phyloP scores from a whole-genome alignment of 352 stramenopile genomes.

The Phytophthora cryptogea region DNA sequence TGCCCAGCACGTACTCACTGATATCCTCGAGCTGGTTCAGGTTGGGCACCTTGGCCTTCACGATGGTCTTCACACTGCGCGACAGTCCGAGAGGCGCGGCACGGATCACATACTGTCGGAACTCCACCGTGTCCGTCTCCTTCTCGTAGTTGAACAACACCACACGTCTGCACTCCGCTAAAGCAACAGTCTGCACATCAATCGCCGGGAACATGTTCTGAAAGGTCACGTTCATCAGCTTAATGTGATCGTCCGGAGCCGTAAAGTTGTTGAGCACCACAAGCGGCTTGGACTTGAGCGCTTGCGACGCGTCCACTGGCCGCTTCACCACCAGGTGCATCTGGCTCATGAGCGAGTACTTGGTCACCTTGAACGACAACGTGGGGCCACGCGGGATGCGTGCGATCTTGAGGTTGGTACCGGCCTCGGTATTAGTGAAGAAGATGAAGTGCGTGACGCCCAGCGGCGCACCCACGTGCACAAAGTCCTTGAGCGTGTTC shows the following conservation, averaged over 20 bases:
- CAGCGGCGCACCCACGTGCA: constrained; percentile 88
- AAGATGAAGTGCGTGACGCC: constrained; percentile 97
- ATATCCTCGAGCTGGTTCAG: constrained; percentile 96
- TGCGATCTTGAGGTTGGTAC: constrained; percentile 95
- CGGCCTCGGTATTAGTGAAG: constrained; percentile 94
- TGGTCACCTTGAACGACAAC: constrained; percentile 91
- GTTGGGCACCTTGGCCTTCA: constrained; percentile 94
- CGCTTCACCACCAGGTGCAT: constrained; percentile 92
- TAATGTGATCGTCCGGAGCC: constrained; percentile 83
- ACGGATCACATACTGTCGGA: constrained; percentile 98
- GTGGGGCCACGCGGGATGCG: constrained; percentile 94
- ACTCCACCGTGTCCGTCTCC: constrained; percentile 92
- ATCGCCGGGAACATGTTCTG: constrained; percentile 99
- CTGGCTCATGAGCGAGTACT: constrained; percentile 93
- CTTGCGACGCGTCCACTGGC: constrained; percentile 87
- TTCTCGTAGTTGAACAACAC: constrained; percentile 98
- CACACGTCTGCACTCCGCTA: constrained; percentile 95
- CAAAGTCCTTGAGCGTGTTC: constrained; percentile 94
- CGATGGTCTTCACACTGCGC: constrained; percentile 89
- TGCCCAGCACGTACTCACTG: constrained; percentile 94
- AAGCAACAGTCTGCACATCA: constrained; percentile 96
- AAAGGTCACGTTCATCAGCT: constrained; percentile 98
- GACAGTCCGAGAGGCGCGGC: constrained; percentile 94
- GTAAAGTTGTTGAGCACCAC: constrained; percentile 99
- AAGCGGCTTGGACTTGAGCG: constrained; percentile 92